A percentile compares a stretch with the other conserved stretches of the same genome.
These are phyloP conservation scores for Plasmodiophora brassicae DNA, from an alignment of 208 protist genomes.

Conservation along the genomic window DNA sequence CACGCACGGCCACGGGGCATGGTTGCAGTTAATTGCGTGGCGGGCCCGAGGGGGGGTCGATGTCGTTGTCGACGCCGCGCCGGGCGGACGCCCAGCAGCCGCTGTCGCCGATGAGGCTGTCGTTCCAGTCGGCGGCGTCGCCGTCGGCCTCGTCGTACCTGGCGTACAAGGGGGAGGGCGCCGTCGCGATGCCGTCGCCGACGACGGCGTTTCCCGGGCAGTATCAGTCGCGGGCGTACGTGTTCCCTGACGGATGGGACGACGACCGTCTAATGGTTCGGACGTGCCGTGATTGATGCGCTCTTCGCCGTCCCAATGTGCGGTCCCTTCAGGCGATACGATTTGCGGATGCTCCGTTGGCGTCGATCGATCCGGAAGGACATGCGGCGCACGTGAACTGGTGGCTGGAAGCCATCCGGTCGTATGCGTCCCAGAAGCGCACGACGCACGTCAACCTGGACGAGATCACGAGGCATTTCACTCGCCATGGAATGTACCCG, in stretches of 20 bases:
- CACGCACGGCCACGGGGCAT: too few relatives aligned
- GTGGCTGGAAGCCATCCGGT: background rate
- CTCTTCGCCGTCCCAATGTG: background rate
- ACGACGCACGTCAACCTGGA: background rate
- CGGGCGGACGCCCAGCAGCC: too few relatives aligned
- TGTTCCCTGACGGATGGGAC: background rate
- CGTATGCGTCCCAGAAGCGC: background rate
- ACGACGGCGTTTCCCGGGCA: too few relatives aligned
- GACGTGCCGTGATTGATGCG: background rate
- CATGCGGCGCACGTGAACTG: background rate
- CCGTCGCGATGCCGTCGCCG: too few relatives aligned
- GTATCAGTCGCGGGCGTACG: too few relatives aligned
- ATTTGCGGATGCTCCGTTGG: background rate
- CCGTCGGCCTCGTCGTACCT: too few relatives aligned
- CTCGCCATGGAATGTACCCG: background rate
- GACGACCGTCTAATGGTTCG: background rate
- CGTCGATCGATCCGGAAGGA: background rate
- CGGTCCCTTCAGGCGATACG: background rate
- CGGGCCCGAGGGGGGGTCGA: too few relatives aligned
- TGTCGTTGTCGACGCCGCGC: too few relatives aligned
- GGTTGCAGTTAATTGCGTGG: too few relatives aligned
- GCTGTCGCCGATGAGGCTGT: too few relatives aligned
- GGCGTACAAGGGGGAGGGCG: too few relatives aligned
- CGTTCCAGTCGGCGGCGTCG: too few relatives aligned
- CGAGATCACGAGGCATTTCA: background rate